Evolutionary conservation across 352 stramenopile species (phyloP).

Genomic region (Phytopythium kandeliae): DNA sequence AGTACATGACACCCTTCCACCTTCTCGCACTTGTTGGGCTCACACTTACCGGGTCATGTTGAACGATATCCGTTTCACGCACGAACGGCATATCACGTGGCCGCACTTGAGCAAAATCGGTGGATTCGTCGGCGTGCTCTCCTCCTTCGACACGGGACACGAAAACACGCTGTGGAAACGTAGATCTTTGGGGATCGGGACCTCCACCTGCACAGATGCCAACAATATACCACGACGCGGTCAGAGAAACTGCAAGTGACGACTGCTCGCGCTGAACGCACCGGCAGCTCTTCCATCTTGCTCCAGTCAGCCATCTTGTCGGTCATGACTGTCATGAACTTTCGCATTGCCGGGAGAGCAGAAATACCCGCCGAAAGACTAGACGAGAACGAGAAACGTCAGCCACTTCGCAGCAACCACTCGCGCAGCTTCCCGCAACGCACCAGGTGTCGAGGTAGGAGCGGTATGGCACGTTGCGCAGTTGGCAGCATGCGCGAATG

Average conservation of each 20-base stretch:
- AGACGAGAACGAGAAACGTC: neutral
- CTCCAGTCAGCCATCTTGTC: conserved; percentile 74
- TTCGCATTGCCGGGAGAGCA: conserved; percentile 70
- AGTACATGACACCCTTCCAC: conserved; percentile 4
- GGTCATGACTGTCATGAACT: conserved; percentile 75
- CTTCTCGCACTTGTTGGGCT: neutral
- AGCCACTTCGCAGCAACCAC: neutral
- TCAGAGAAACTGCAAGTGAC: neutral
- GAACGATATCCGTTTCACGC: conserved; percentile 75
- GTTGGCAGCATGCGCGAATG: conserved; percentile 64
- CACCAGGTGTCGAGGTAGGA: conserved; percentile 77
- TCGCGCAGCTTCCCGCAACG: neutral
- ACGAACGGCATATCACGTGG: conserved; percentile 79
- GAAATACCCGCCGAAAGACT: conserved; percentile 67
- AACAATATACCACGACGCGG: neutral
- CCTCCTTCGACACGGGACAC: conserved; percentile 84
- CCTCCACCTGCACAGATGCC: conserved; percentile 43
- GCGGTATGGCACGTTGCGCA: conserved; percentile 61
- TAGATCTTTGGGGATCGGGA: conserved; percentile 72
- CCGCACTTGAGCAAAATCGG: conserved; percentile 85
- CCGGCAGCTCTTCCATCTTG: conserved; percentile 65
- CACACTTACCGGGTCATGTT: conserved; percentile 62
- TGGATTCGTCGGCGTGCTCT: conserved; percentile 77
- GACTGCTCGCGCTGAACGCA: conserved; percentile 11
- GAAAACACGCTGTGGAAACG: conserved; percentile 87